Conservation (phyloP, 176 grass and related monocot species). For the Aegilops bicornis region DNA sequence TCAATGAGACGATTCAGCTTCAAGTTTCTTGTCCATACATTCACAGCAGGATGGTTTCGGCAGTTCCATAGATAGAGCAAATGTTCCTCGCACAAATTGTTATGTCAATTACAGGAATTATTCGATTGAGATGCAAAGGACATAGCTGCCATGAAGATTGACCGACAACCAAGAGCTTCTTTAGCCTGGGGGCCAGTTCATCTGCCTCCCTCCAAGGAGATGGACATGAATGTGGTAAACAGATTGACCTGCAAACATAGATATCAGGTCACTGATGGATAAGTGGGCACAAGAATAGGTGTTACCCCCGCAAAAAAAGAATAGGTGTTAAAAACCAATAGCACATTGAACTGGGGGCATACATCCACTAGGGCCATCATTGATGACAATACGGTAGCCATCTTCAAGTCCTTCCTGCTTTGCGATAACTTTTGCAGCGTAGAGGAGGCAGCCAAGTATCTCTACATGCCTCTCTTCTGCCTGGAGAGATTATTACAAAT, state of each 20-base stretch:
- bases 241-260: conserved; percentile 71
- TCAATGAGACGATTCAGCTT: not conserved
- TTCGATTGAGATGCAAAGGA: conserved; percentile 6
- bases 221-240: conserved; percentile 92
- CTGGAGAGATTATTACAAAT: conserved; percentile 22
- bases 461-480: conserved; percentile 91
- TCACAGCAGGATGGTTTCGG: conserved; percentile 22
- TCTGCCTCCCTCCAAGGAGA: conserved; percentile 86
- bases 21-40: conserved; percentile 9
- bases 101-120: conserved; percentile 34
- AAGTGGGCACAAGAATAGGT: not conserved
- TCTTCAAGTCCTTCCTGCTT: conserved; percentile 93
- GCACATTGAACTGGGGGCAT: conserved; percentile 18
- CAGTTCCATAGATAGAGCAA: conserved; percentile 25
- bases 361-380: conserved; percentile 81
- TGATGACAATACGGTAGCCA: conserved; percentile 91
- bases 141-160: conserved; percentile 15
- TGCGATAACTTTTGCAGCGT: conserved; percentile 77
- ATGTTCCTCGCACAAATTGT: not conserved
- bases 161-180: not conserved
- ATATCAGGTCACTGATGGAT: not conserved
- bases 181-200: conserved; percentile 95
- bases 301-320: not conserved
- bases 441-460: conserved; percentile 78
- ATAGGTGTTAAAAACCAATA: not conserved